Conservation (phyloP, 495 filamentous ascomycete genomes). For the Chaetomium fimeti region DNA sequence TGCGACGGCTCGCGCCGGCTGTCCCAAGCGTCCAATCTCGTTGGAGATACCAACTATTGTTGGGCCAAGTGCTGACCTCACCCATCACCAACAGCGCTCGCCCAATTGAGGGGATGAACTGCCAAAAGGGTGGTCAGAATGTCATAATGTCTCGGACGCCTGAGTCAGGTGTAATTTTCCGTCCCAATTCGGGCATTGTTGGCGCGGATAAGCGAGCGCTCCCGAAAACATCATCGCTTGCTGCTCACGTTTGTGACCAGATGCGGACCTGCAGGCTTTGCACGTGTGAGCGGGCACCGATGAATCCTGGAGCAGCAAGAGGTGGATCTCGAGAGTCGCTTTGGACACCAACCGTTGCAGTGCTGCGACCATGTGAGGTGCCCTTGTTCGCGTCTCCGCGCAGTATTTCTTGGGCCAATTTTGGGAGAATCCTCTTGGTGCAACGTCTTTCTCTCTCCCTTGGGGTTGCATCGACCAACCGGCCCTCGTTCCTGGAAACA, state of each 20-base stretch:
- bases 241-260: conserved; percentile 8
- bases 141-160: conserved; percentile 18
- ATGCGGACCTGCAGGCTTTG: conserved; percentile 14
- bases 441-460: neutral
- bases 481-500: neutral
- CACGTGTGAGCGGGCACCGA: conserved; percentile 9
- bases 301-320: neutral
- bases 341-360: conserved; percentile 1
- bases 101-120: conserved; percentile 5
- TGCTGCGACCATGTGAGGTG: conserved; percentile 1
- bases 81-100: neutral
- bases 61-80: conserved; percentile 11
- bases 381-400: neutral
- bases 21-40: neutral
- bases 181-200: neutral
- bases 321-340: neutral
- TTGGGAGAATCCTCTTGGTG: conserved; percentile 18
- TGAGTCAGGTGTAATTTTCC: neutral
- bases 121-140: conserved; percentile 20
- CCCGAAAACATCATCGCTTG: conserved; percentile 10
- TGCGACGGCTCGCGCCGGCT: conserved; percentile 5
- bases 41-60: neutral
- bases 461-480: conserved; percentile 9
- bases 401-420: conserved; percentile 9
- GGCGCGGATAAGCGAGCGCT: conserved; percentile 11